Base-by-base conservation (phyloP, 495 filamentous ascomycete genomes). In the Glarea lozoyensis region DNA sequence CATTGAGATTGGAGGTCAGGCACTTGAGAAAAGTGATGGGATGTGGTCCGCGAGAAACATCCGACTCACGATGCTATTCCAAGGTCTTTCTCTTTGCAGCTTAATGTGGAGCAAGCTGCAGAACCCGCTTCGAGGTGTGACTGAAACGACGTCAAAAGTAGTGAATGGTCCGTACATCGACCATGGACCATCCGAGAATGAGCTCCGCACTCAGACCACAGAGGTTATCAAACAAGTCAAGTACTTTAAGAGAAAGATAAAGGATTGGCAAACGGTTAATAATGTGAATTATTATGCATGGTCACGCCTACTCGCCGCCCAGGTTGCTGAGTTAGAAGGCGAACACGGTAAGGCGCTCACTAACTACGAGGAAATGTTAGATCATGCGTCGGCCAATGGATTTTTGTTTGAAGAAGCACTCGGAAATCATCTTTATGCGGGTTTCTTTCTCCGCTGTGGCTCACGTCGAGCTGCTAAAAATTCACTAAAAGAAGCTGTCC, bases 321-420 rank as follows among this genome's bases (percentile, higher is more conserved):
- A 87, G 45, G 59, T 88, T 11, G 66, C 66, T 16, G 86, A 94
- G 51, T 63, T 86, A 45, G 66, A 63, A 20, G 70, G 70, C 27
- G 64, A 82, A 40, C 75, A 84, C 49, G 76, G 74, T 3, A 61
- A 61, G 5, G 73, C 81, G 6, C 73, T 88, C 32, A 64, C 62
- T 31, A 63, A 69, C 15, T 92, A 88, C 50, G 88, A 95, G 62
- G 69, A 75, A 43, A 78, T 82, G 15, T 69, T 88, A 30, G 86
- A 94, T 52, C 86, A 93, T 60, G 81, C 81, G 31, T 74, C 88
- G 45, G 69, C 88, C 31, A 74, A 93, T 58, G 76, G 75, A 40
- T 87, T 86, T 58, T 60, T 76, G 10, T 70, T 93, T 31, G 88
- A 94, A 49, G 83, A 94, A 55, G 88, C 84, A 0, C 72, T 89